phyloP scores from a whole-genome alignment of 148 eudicot genomes.

The Limonium bicolor region DNA sequence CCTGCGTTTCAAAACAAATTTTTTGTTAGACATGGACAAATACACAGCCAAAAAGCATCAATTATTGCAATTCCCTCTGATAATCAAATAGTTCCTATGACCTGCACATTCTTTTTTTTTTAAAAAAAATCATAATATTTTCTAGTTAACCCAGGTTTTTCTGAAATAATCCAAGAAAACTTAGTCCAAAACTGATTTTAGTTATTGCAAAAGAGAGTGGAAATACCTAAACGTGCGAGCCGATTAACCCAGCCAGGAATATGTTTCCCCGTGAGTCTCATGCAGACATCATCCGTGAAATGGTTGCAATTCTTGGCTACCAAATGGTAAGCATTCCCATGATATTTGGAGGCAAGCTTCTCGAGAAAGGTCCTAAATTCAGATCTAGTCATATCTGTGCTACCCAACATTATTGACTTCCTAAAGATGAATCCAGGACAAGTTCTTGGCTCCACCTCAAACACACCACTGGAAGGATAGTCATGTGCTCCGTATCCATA shows the following conservation, averaged over 20 bases:
- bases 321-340: constrained; percentile 80
- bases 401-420: constrained; percentile 63
- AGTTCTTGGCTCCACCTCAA: constrained; percentile 84
- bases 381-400: constrained; percentile 58
- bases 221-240: constrained; percentile 62
- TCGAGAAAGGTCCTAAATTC: constrained; percentile 76
- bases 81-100: no score
- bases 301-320: constrained; percentile 95
- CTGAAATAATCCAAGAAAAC: no score
- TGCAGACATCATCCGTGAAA: constrained; percentile 75
- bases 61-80: no score
- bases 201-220: not conserved
- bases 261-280: constrained; percentile 56
- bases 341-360: constrained; percentile 60
- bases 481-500: constrained; percentile 89
- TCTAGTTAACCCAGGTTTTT: no score
- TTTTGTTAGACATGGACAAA: constrained; percentile 9
- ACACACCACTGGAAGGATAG: constrained; percentile 74
- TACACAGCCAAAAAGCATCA: not conserved
- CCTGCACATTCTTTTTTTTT: no score
- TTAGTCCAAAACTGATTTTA: no score
- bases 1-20: constrained; percentile 32
- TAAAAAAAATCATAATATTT: no score
- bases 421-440: constrained; percentile 85
- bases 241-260: constrained; percentile 98